These are phyloP conservation scores for Microdochium paspali DNA, from an alignment of 2,329 filamentous ascomycete genomes.

Conservation along the genomic window DNA sequence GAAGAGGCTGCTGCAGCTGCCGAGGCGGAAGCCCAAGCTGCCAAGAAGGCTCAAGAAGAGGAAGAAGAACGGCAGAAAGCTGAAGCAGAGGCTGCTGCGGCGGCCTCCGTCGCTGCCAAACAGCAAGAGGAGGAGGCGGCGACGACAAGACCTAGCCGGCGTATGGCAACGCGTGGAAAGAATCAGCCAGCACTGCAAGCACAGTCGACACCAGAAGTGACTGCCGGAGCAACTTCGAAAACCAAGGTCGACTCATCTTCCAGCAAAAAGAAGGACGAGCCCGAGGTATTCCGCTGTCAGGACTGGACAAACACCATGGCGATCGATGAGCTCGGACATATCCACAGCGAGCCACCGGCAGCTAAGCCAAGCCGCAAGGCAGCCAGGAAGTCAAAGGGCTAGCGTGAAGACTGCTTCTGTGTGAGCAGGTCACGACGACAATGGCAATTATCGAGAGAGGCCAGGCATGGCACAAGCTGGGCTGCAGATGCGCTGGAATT, in stretches of 20 bases:
- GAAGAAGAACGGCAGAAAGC: constrained; percentile 14
- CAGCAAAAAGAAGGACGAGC: constrained; percentile 18
- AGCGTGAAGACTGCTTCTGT: no score
- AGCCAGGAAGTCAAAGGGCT: constrained; percentile 38
- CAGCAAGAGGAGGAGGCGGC: background rate
- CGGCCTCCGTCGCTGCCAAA: background rate
- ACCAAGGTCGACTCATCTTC: background rate
- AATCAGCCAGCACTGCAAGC: background rate
- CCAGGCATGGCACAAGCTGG: no score
- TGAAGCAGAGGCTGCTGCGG: background rate
- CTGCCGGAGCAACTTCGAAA: background rate
- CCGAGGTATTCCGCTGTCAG: constrained; percentile 37
- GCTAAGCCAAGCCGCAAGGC: constrained; percentile 37
- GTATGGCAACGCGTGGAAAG: background rate
- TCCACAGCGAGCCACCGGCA: constrained; percentile 45
- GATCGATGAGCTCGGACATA: constrained; percentile 45
- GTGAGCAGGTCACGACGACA: no score
- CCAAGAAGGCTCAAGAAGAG: constrained; percentile 2
- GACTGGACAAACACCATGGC: constrained; percentile 49
- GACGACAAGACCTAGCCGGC: background rate
- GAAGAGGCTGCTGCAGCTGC: constrained; percentile 22
- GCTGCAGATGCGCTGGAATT: no score
- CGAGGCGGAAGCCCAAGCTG: constrained; percentile 12
- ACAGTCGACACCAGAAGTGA: background rate
- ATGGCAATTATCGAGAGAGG: no score